Conservation (phyloP, 257 asterid genomes). For the Solanum megistacrolobum region DNA sequence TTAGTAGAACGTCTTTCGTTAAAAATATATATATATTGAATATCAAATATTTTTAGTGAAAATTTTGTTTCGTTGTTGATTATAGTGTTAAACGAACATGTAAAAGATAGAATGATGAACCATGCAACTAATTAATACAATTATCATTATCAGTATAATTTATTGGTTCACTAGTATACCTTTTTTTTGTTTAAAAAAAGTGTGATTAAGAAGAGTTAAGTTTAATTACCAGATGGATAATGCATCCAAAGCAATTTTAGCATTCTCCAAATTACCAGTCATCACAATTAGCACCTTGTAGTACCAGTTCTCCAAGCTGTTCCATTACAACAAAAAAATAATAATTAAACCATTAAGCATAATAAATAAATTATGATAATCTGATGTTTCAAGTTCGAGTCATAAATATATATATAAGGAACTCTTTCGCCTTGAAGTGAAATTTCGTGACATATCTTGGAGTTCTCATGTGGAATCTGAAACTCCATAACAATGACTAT, state of each 20-base stretch:
- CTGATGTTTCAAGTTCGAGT: not conserved
- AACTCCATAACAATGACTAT: not conserved
- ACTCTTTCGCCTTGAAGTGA: not conserved
- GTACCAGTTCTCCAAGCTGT: slow-evolving; percentile 77
- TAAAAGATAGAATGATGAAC: not conserved
- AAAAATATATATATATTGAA: too few species aligned
- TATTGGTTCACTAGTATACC: not conserved
- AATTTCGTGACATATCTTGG: not conserved
- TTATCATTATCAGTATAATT: not conserved
- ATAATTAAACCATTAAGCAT: not conserved
- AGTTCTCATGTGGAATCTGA: too few species aligned
- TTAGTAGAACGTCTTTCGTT: too few species aligned
- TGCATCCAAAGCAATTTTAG: slow-evolving; percentile 66
- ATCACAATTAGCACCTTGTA: slow-evolving; percentile 54
- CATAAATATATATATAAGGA: too few species aligned
- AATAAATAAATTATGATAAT: not conserved
- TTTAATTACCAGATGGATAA: slow-evolving; percentile 55
- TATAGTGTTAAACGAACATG: not conserved
- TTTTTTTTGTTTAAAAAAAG: not conserved
- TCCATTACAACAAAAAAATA: not conserved
- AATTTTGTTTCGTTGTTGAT: fast-evolving
- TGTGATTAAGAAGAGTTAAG: not conserved
- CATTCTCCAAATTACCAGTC: slow-evolving; percentile 72
- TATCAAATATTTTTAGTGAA: too few species aligned
- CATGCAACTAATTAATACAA: not conserved